These are phyloP conservation scores for Dicorynia guianensis DNA, from an alignment of 306 rosid species.

Conservation along the genomic window DNA sequence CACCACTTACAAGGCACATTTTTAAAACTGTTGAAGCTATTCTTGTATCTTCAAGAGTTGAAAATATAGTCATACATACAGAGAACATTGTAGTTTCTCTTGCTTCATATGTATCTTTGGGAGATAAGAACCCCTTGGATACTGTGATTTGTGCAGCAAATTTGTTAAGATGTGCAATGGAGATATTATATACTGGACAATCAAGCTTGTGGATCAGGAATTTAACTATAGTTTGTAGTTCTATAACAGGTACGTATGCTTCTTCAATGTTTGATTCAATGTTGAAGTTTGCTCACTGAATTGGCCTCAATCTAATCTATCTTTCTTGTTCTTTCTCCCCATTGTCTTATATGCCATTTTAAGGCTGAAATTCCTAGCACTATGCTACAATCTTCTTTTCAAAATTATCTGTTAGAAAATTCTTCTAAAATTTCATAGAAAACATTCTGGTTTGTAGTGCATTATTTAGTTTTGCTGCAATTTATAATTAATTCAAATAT, in stretches of 20 bases:
- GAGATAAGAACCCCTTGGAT: constrained; percentile 76
- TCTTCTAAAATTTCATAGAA: neutral
- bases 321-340: constrained; percentile 4
- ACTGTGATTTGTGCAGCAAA: constrained; percentile 66
- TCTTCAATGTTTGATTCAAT: constrained; percentile 29
- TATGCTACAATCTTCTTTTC: neutral
- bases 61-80: constrained; percentile 50
- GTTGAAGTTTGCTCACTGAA: constrained; percentile 7
- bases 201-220: constrained; percentile 61
- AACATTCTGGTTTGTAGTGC: neutral
- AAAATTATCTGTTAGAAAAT: neutral
- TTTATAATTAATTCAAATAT: neutral
- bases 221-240: constrained; percentile 72
- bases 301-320: constrained; percentile 9
- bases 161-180: constrained; percentile 63
- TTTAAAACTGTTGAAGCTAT: constrained; percentile 68
- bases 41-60: constrained; percentile 60
- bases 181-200: constrained; percentile 58
- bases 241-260: constrained; percentile 71
- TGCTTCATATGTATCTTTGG: constrained; percentile 68
- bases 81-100: constrained; percentile 65
- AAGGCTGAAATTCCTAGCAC: neutral
- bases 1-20: constrained; percentile 65
- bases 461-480: neutral
- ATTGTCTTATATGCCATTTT: constrained; percentile 6